Evolutionary conservation across 306 rosid species (phyloP).

Genomic region (Macrotyloma uniflorum): DNA sequence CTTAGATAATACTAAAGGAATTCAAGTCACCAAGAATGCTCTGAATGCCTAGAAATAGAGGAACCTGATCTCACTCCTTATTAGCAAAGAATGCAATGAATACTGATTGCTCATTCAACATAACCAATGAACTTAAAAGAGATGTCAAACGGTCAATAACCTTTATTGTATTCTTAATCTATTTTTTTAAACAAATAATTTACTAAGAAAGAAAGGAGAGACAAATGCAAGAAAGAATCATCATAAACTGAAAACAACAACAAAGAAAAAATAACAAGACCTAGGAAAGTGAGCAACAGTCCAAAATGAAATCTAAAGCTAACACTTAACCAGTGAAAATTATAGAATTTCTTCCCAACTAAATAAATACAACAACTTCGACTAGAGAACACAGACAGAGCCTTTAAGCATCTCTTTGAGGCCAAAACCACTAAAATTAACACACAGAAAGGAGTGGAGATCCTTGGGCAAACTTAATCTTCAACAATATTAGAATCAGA

Average conservation of each 20-base stretch:
- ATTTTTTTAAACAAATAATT: not conserved
- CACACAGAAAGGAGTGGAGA: too few species aligned
- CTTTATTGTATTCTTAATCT: not conserved
- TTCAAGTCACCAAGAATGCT: constrained; percentile 3
- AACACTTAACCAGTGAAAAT: not conserved
- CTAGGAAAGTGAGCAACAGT: too few species aligned
- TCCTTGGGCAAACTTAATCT: too few species aligned
- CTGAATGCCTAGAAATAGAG: not conserved
- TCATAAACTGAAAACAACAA: not conserved
- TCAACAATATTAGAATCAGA: too few species aligned
- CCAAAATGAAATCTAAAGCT: too few species aligned
- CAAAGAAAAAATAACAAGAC: not conserved
- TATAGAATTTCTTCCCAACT: not conserved
- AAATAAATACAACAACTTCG: not conserved
- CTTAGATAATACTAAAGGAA: constrained; percentile 8
- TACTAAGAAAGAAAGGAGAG: not conserved
- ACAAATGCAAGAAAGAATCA: not conserved
- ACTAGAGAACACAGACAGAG: not conserved
- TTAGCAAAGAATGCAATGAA: constrained; percentile 27
- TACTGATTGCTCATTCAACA: not conserved
- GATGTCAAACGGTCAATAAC: not conserved
- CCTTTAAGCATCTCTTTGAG: not conserved
- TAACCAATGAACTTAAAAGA: not conserved
- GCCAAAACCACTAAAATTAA: too few species aligned
- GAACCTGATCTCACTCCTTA: constrained; percentile 15